phyloP scores from a whole-genome alignment of 805 yeast genomes.

The Zygosaccharomyces bisporus region DNA sequence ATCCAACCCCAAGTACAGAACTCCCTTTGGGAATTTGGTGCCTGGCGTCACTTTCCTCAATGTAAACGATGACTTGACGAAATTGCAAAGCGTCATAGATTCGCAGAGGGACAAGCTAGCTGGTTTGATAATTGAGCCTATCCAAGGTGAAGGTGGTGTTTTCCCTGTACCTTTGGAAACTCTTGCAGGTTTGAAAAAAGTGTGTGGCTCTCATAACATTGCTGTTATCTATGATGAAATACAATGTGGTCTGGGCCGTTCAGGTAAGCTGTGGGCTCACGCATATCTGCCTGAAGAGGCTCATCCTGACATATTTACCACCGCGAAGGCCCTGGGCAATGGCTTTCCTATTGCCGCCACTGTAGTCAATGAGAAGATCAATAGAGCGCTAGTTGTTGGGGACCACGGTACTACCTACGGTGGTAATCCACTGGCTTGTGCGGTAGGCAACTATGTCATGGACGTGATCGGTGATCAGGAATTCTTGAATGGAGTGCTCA shows the following conservation, averaged over 20 bases:
- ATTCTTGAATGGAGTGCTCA: conserved; percentile 57
- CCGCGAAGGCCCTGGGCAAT: conserved; percentile 95
- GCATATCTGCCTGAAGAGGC: conserved; percentile 67
- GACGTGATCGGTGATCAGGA: conserved; percentile 57
- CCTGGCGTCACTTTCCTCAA: conserved; percentile 64
- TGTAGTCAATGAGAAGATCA: conserved; percentile 76
- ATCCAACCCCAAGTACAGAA: conserved; percentile 87
- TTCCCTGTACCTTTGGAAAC: conserved; percentile 63
- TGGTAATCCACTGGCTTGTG: conserved; percentile 89
- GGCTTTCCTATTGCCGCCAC: conserved; percentile 97
- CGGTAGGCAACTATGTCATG: conserved; percentile 75
- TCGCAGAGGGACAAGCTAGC: conserved; percentile 46
- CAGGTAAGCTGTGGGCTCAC: conserved; percentile 94
- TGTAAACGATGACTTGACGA: conserved; percentile 35
- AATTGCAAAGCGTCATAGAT: conserved; percentile 22
- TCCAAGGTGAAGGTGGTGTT: conserved; percentile 98
- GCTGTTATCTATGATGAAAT: conserved; percentile 89
- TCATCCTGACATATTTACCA: conserved; percentile 90
- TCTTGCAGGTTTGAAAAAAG: conserved; percentile 56
- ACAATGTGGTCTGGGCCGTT: conserved; percentile 93
- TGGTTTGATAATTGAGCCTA: conserved; percentile 93
- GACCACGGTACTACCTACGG: conserved; percentile 99
- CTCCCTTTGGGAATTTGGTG: conserved; percentile 86
- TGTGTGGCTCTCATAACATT: conserved; percentile 68
- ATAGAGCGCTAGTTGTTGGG: conserved; percentile 70